Conservation (phyloP, 352 stramenopile species). For the Phytophthora sp. region DNA sequence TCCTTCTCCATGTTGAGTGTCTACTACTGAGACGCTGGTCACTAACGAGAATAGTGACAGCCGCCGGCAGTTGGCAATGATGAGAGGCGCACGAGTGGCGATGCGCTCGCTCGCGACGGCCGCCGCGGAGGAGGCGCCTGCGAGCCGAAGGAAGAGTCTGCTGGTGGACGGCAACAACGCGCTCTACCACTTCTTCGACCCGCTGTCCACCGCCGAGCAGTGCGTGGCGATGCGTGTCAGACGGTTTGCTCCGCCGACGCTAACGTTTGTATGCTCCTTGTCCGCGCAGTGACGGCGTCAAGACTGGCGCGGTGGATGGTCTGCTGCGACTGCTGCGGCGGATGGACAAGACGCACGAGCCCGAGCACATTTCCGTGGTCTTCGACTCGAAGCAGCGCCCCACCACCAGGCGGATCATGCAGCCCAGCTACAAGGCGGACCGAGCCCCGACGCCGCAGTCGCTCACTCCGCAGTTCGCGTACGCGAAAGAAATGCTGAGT, state of each 20-base stretch:
- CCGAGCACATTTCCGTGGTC: slow-evolving; percentile 61
- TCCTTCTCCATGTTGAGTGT: slow-evolving; percentile 36
- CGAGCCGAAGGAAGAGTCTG: slow-evolving; percentile 44
- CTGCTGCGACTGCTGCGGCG: slow-evolving; percentile 48
- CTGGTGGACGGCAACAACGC: slow-evolving; percentile 74
- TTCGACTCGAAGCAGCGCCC: slow-evolving; percentile 59
- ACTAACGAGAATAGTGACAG: not conserved
- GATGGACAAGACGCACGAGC: slow-evolving; percentile 54
- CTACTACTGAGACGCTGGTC: not conserved
- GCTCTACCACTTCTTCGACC: slow-evolving; percentile 67
- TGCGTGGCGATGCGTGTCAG: slow-evolving; percentile 31
- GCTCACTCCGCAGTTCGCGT: slow-evolving; percentile 48
- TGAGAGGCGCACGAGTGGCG: slow-evolving; percentile 7
- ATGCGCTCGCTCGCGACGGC: slow-evolving; percentile 14
- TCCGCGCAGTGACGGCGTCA: slow-evolving; percentile 34
- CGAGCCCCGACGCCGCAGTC: slow-evolving; percentile 43
- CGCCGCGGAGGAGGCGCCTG: not conserved
- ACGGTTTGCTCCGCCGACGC: not conserved
- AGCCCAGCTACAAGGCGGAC: slow-evolving; percentile 59
- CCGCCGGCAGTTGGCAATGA: not conserved
- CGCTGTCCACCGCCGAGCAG: slow-evolving; percentile 38
- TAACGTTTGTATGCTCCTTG: not conserved
- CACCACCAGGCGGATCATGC: slow-evolving; percentile 53
- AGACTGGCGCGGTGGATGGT: slow-evolving; percentile 50
- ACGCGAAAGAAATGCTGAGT: slow-evolving; percentile 39